Evolutionary conservation across 352 stramenopile genomes (phyloP).

Genomic region (Pythium monospermum): DNA sequence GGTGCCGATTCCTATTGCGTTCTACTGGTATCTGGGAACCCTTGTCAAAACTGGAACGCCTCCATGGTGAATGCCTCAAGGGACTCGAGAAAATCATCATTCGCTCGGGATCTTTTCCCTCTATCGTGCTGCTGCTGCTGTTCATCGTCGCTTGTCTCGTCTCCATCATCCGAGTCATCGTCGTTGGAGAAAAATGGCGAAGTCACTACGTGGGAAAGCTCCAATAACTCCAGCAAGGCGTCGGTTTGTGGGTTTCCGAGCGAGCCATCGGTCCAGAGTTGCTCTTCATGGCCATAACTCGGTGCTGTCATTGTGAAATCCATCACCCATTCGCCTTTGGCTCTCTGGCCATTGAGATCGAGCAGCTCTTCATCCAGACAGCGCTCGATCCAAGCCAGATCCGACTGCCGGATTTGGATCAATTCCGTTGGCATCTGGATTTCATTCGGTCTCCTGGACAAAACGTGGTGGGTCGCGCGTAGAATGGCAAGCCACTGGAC

Average conservation of each 20-base stretch:
- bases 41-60: too few species aligned
- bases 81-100: too few species aligned
- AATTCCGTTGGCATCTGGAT: conserved; percentile 69
- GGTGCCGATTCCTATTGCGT: too few species aligned
- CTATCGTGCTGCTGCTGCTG: too few species aligned
- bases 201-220: conserved; percentile 92
- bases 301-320: conserved; percentile 80
- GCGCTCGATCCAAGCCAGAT: conserved; percentile 70
- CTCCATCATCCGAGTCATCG: conserved; percentile 24
- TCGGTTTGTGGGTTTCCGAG: conserved; percentile 95
- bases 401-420: conserved; percentile 65
- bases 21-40: too few species aligned
- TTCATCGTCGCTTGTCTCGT: conserved; percentile 7
- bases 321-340: conserved; percentile 55
- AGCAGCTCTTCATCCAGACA: conserved; percentile 40
- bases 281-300: conserved; percentile 40
- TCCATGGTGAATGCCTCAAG: too few species aligned
- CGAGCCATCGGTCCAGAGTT: conserved; percentile 5
- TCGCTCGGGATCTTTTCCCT: too few species aligned
- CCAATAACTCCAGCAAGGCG: conserved; percentile 87
- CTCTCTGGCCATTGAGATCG: conserved; percentile 49
- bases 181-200: conserved; percentile 69
- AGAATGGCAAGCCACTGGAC: conserved; percentile 94
- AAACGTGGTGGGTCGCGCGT: conserved; percentile 89
- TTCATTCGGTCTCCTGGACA: conserved; percentile 54